phyloP scores from a whole-genome alignment of 768 basidiomycete genomes.

The Rubroboletus pulcherrimus region DNA sequence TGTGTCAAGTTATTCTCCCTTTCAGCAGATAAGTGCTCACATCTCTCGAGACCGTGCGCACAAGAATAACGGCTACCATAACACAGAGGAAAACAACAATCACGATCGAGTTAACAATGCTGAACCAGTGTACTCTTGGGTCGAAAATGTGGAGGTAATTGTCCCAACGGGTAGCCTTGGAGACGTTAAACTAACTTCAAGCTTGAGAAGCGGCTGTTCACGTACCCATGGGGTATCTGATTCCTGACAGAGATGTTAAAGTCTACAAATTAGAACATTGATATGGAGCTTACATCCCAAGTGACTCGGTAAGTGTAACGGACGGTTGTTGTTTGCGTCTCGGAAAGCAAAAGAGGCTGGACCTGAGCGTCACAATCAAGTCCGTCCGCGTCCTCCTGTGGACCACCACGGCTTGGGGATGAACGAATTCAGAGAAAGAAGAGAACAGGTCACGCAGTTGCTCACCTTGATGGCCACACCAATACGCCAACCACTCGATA shows the following conservation, averaged over 20 bases:
- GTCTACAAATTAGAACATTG: not conserved
- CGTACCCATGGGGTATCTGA: conserved; percentile 82
- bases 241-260: conserved; percentile 44
- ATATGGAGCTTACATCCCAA: conserved; percentile 63
- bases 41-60: conserved; percentile 85
- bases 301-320: conserved; percentile 85
- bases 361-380: conserved; percentile 50
- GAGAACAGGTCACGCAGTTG: not conserved
- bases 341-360: conserved; percentile 56
- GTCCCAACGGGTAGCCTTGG: conserved; percentile 92
- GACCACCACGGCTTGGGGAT: conserved; percentile 54
- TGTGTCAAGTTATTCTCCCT: not conserved
- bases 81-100: conserved; percentile 88
- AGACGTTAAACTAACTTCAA: conserved; percentile 10
- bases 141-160: conserved; percentile 93
- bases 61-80: conserved; percentile 90
- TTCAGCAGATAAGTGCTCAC: conserved; percentile 37
- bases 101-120: conserved; percentile 86
- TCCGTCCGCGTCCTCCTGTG: conserved; percentile 39
- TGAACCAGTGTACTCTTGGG: conserved; percentile 95
- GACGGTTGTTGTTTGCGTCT: conserved; percentile 57
- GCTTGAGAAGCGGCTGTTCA: not conserved
- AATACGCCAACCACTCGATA: conserved; percentile 90
- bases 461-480: conserved; percentile 65
- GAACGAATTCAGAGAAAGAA: conserved; percentile 3